Conservation (phyloP, 176 grass and related monocot genomes). For the Rhynchospora breviuscula region DNA sequence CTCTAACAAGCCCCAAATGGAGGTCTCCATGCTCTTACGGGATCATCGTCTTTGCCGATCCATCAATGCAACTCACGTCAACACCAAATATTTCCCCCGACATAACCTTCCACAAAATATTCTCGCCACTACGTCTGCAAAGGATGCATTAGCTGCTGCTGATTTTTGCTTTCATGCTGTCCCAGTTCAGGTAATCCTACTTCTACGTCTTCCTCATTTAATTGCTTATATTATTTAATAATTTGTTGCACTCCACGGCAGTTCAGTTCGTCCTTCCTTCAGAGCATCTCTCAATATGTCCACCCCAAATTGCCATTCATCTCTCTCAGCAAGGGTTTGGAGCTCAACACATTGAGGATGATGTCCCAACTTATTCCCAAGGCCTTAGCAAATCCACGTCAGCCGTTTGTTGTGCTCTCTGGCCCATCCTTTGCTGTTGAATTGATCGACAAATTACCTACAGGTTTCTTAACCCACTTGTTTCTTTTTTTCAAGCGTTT, state of each 20-base stretch:
- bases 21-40: slow-evolving; percentile 69
- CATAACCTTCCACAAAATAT: slow-evolving; percentile 80
- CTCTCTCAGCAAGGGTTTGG: slow-evolving; percentile 90
- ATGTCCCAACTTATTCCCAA: slow-evolving; percentile 96
- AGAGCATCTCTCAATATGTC: slow-evolving; percentile 67
- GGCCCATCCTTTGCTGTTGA: slow-evolving; percentile 93
- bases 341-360: slow-evolving; percentile 78
- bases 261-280: slow-evolving; percentile 94
- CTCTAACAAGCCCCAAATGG: slow-evolving; percentile 58
- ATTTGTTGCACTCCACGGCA: slow-evolving; percentile 61
- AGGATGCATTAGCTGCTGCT: slow-evolving; percentile 71
- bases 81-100: slow-evolving; percentile 73
- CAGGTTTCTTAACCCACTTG: too few relatives aligned
- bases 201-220: too few relatives aligned
- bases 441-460: slow-evolving; percentile 84
- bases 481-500: background rate
- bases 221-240: too few relatives aligned
- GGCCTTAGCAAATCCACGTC: slow-evolving; percentile 51
- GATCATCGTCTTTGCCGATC: slow-evolving; percentile 32
- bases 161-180: slow-evolving; percentile 97
- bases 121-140: slow-evolving; percentile 62
- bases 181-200: slow-evolving; percentile 93
- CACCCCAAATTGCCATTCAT: slow-evolving; percentile 88
- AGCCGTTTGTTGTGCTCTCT: slow-evolving; percentile 72
- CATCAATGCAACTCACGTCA: background rate